Percentiles rank a stretch among this genome's conserved stretches.
These are phyloP conservation scores for Thelephora terrestris DNA, from an alignment of 1,284 basidiomycete species.

Conservation along the genomic window DNA sequence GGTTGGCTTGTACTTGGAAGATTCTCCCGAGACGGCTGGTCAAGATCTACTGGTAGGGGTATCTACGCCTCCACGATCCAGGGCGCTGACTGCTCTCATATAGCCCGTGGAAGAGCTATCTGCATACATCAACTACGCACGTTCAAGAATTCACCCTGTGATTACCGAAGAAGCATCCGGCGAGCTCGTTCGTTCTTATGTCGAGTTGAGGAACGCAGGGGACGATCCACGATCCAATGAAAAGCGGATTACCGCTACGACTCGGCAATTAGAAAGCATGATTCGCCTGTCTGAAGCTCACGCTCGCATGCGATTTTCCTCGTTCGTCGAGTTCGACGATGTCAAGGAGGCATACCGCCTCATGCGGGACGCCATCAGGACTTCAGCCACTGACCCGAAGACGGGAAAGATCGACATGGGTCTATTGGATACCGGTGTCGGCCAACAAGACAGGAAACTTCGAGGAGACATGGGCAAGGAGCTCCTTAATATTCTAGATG, in stretches of 20 bases:
- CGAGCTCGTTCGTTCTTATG: slow-evolving; percentile 84
- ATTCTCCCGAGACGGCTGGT: slow-evolving; percentile 59
- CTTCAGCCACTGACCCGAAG: slow-evolving; percentile 87
- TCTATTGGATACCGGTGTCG: slow-evolving; percentile 89
- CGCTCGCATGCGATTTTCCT: slow-evolving; percentile 88
- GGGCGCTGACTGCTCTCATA: not conserved
- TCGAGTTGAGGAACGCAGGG: slow-evolving; percentile 89
- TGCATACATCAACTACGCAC: slow-evolving; percentile 90
- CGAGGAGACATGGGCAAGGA: slow-evolving; percentile 81
- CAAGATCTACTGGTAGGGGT: slow-evolving; percentile 69
- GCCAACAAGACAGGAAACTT: slow-evolving; percentile 72
- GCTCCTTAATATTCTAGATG: slow-evolving; percentile 58
- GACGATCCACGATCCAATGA: slow-evolving; percentile 81
- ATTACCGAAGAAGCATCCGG: slow-evolving; percentile 81
- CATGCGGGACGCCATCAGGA: slow-evolving; percentile 93
- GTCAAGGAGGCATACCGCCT: slow-evolving; percentile 87
- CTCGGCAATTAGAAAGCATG: slow-evolving; percentile 94
- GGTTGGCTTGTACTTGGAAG: slow-evolving; percentile 90
- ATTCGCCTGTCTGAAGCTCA: slow-evolving; percentile 97
- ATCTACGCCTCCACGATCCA: not conserved
- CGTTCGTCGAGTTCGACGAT: slow-evolving; percentile 77
- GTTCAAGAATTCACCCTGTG: slow-evolving; percentile 82
- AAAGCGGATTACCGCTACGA: slow-evolving; percentile 95
- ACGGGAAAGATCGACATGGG: slow-evolving; percentile 97
- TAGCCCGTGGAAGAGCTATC: slow-evolving; percentile 86